A percentile compares a stretch with the other conserved stretches of the same genome.
Conservation (phyloP, 371 early-diverging fungal species). For the Mucor sp. region DNA sequence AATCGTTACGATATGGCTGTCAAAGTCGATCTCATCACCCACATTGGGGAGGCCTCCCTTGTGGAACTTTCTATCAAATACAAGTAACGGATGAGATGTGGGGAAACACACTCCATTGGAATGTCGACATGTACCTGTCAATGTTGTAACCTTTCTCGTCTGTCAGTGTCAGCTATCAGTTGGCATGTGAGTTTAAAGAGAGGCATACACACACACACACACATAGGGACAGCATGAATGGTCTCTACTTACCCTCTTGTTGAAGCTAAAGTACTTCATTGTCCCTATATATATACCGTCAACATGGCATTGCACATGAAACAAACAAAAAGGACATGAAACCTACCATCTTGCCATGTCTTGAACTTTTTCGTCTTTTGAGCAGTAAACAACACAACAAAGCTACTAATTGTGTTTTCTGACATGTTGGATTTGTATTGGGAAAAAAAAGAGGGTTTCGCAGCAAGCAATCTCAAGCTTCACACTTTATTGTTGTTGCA, state of each 20-base stretch:
- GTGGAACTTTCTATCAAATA: constrained; percentile 41
- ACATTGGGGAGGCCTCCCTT: constrained; percentile 39
- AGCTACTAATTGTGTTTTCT: constrained; percentile 35
- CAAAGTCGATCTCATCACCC: constrained; percentile 69
- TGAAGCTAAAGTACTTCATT: constrained; percentile 45
- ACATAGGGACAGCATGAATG: neutral
- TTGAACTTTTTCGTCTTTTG: constrained; percentile 65
- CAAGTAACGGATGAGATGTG: neutral
- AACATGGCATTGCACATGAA: neutral
- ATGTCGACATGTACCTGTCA: constrained; percentile 31
- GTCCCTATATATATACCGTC: constrained; percentile 28
- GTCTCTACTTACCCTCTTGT: constrained; percentile 38
- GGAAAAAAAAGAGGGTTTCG: constrained; percentile 1
- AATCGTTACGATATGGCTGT: constrained; percentile 56
- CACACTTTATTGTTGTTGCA: neutral
- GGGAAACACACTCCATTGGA: no score
- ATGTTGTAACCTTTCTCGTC: constrained; percentile 55
- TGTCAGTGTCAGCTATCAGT: constrained; percentile 37
- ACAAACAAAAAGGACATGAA: neutral
- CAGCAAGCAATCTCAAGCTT: no score
- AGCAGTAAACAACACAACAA: constrained; percentile 52
- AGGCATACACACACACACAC: neutral
- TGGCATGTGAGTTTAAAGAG: neutral
- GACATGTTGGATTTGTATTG: constrained; percentile 1
- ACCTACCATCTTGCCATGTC: constrained; percentile 68